phyloP scores from a whole-genome alignment of 805 yeast species.

The Candida takata region DNA sequence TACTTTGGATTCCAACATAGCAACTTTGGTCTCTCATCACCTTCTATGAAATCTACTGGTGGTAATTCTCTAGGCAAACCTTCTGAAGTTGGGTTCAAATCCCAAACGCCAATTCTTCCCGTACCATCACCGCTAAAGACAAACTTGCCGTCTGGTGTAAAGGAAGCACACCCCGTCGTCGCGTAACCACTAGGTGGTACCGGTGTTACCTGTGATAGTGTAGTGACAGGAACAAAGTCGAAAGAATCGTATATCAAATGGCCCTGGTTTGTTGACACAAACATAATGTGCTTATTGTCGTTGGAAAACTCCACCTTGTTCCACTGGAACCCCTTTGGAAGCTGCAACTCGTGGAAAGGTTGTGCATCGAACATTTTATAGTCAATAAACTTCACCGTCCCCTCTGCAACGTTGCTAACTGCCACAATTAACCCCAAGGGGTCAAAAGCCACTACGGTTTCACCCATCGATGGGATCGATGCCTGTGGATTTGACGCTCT shows the following conservation, averaged over 20 bases:
- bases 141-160: conserved; percentile 62
- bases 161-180: conserved; percentile 50
- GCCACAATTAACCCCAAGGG: conserved; percentile 83
- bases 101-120: conserved; percentile 33
- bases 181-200: conserved; percentile 38
- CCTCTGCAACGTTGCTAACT: conserved; percentile 40
- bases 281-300: conserved; percentile 57
- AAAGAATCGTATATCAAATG: conserved; percentile 69
- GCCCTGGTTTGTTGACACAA: conserved; percentile 47
- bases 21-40: conserved; percentile 33
- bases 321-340: conserved; percentile 40
- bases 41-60: conserved; percentile 12
- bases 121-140: conserved; percentile 56
- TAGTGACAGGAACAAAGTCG: conserved; percentile 44
- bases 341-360: conserved; percentile 43
- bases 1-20: conserved; percentile 35
- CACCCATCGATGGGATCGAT: conserved; percentile 44
- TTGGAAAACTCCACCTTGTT: conserved; percentile 72
- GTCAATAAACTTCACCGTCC: conserved; percentile 54
- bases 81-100: conserved; percentile 41
- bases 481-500: conserved; percentile 64
- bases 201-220: conserved; percentile 41
- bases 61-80: conserved; percentile 22
- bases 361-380: conserved; percentile 47
- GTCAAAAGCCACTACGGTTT: conserved; percentile 63